Evolutionary conservation across 371 early-diverging fungal genomes (phyloP), one percentile per base, ranked within the genome.

Genomic region (Dinochytrium kinnereticum): DNA sequence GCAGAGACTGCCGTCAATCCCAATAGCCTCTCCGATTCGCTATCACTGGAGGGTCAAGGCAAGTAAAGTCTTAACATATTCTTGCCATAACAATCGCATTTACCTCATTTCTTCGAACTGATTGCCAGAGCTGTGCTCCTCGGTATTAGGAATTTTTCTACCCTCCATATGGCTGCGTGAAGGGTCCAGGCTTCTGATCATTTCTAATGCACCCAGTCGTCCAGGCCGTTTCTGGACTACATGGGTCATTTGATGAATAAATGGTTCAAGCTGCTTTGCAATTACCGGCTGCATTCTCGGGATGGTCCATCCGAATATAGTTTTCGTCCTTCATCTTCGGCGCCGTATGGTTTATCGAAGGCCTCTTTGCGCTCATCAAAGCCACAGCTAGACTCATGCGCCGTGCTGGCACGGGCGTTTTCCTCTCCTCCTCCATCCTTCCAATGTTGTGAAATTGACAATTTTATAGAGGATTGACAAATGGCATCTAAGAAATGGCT

Each of bases 1-100:
- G 73, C 37, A 1, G 81, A 77, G 26, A 76, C 50, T 40, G 26
- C 17, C 5, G 2, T 28, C 44, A 40, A 28, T 30, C 3, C 36
- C 13, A 5, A 28, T 37, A 13, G 24, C 21, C 49, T 44, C 10
- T 44, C 49, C 49, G 21, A 44, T 10, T 44, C 21, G 10, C 21
- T 21, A 44, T 44, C 49, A 44, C 49, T 44, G 49, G 13, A 44
- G 21, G 21, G 49, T 10, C 49, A 44, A 13, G 49, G 10, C 49
- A 44, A 44, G n/a, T n/a, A n/a, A n/a, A n/a, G n/a, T n/a, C n/a
- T n/a, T n/a, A n/a, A n/a, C n/a, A n/a, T n/a, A n/a, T n/a, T n/a
- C n/a, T n/a, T n/a, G n/a, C n/a, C n/a, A n/a, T n/a, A n/a, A n/a
- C n/a, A n/a, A n/a, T n/a, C n/a, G n/a, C n/a, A n/a, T n/a, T n/a